Percentiles rank a stretch among this genome's conserved stretches.
phyloP scores from a whole-genome alignment of 148 eudicot species.

The Nyssa sinensis region DNA sequence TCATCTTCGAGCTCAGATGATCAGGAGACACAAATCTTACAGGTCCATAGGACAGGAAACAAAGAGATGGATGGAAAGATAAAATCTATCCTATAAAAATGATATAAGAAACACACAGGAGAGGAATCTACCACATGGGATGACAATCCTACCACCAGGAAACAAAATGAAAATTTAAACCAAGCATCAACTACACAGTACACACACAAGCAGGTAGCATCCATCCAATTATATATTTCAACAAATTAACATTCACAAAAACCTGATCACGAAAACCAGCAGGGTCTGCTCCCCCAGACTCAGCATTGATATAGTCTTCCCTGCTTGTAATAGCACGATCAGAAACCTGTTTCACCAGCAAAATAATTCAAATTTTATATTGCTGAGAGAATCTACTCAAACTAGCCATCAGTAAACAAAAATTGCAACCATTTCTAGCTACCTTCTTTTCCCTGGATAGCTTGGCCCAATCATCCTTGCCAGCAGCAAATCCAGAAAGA shows the following conservation, averaged over 20 bases:
- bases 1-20: background rate
- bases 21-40: background rate
- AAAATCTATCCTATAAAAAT: background rate
- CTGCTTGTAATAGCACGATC: background rate
- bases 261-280: slow-evolving; percentile 4
- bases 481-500: background rate
- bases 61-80: background rate
- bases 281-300: background rate
- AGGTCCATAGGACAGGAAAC: background rate
- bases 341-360: slow-evolving; percentile 1
- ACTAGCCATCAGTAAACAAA: background rate
- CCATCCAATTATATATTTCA: too few species aligned
- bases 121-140: background rate
- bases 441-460: background rate
- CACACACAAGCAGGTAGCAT: background rate
- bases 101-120: background rate
- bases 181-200: background rate
- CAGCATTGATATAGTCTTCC: background rate
- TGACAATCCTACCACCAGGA: background rate
- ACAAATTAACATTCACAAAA: background rate
- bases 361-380: background rate
- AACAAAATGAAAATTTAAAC: background rate
- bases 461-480: background rate
- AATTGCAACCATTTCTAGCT: background rate
- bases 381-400: background rate